Base-by-base conservation (phyloP, 257 asterid species). In the Jasminum sambac region DNA sequence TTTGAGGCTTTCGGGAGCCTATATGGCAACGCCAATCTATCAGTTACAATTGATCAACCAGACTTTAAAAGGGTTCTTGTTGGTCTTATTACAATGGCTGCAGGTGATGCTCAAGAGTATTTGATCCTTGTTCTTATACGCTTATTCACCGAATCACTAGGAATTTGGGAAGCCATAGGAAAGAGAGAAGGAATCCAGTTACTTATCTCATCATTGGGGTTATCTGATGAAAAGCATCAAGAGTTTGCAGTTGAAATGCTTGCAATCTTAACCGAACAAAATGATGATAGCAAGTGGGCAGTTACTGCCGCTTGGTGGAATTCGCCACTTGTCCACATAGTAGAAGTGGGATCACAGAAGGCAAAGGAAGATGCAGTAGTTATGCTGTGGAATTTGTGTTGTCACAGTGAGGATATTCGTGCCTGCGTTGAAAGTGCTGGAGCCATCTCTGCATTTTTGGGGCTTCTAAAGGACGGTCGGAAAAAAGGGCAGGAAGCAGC, bases 261-360 rank as follows among this genome's bases (percentile, higher is more conserved):
- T 57, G 85, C 85, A 30, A 89, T 91, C 74, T 87, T 91, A 64
- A 88, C 85, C 11, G 88, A 87, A 79, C 91, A 88, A 78, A 86
- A 79, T 76, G 96, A 89, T 68, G 98, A 91, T 80, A 87, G 98
- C 93, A 91, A 87, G 80, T 91, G 98, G 98, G 96, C 98, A 62
- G 85, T 91, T 74, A 91, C 98, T 39, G 95, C 96, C 17, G 95
- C 98, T 67, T 67, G 98, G 98, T 64, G 96, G 98, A 72, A 89
- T 91, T 76, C 98, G 1, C 96, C 96, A 34, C 96, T 91, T 48
- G 95, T 91, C 72, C 93, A 83, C 39, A 76, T 91, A 78, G 63
- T 91, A 64, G 93, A 91, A 83, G 78, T 61, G 69, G 98, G 96
- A 77, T 87, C 96, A 42, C 83, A 76, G 50, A 84, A 83, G 79